Percentiles rank a stretch among this genome's conserved stretches.
Conservation (phyloP, 148 eudicot species). For the Vaccinium myrtillus region DNA sequence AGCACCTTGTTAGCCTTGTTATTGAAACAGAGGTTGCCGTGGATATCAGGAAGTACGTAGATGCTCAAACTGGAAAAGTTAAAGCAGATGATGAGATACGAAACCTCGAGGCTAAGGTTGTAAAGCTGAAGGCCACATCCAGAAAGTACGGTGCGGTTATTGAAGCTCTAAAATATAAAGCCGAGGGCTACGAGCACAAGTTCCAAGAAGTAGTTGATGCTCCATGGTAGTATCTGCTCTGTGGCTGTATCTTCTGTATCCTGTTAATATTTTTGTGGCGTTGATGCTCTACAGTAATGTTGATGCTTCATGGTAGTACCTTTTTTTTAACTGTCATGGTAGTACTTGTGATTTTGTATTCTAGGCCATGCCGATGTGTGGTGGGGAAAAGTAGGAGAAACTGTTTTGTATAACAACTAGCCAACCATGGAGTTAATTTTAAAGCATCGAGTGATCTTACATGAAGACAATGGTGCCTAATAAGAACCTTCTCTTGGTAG, state of each 20-base stretch:
- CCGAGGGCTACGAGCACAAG: constrained; percentile 32
- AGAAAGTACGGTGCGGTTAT: constrained; percentile 29
- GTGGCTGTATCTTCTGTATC: neutral
- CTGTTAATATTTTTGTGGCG: neutral
- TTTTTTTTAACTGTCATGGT: too few species aligned
- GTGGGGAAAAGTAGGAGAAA: neutral
- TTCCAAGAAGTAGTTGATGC: constrained; percentile 50
- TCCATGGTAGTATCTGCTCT: constrained; percentile 41
- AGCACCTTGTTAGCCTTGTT: constrained; percentile 32
- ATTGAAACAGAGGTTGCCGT: constrained; percentile 39
- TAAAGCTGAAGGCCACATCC: constrained; percentile 34
- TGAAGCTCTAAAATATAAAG: constrained; percentile 36
- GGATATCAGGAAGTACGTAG: constrained; percentile 29
- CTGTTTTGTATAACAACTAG: neutral
- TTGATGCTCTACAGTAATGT: neutral
- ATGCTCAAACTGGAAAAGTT: constrained; percentile 32
- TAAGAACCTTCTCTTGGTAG: neutral
- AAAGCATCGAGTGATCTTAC: neutral
- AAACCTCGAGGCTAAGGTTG: constrained; percentile 36
- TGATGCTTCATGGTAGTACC: too few species aligned
- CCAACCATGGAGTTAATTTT: neutral
- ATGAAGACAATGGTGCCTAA: neutral
- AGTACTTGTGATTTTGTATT: neutral
- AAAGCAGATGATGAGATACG: constrained; percentile 34
- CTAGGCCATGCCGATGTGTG: neutral